phyloP scores from a whole-genome alignment of 2,329 filamentous ascomycete genomes.

The Arthrobotrys sphaeroides region DNA sequence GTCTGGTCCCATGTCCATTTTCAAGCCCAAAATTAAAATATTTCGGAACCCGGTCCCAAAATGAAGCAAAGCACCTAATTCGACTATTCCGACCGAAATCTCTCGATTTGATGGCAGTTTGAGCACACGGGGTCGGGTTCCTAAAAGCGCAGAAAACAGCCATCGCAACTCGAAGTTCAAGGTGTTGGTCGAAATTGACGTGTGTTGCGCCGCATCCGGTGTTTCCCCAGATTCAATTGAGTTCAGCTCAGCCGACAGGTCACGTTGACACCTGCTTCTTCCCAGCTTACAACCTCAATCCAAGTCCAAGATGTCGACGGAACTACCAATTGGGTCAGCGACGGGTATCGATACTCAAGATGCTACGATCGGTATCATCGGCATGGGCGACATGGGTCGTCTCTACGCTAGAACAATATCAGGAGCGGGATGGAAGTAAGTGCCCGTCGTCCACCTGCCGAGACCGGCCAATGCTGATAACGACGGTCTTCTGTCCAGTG shows the following conservation, averaged over 20 bases:
- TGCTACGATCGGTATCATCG: constrained; percentile 85
- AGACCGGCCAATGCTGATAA: constrained; percentile 54
- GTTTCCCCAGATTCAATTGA: constrained; percentile 4
- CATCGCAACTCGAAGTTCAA: no score
- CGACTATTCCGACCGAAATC: no score
- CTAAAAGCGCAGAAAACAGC: no score
- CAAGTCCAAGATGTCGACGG: constrained; percentile 19
- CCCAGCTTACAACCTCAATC: constrained; percentile 2
- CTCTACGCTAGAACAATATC: constrained; percentile 94
- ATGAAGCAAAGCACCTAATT: no score
- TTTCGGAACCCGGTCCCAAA: no score
- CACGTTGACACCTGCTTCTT: neutral
- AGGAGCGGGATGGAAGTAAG: constrained; percentile 95
- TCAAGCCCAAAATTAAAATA: no score
- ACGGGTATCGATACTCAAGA: constrained; percentile 8
- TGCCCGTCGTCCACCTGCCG: constrained; percentile 55
- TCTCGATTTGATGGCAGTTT: no score
- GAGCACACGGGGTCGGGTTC: no score
- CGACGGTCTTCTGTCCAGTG: constrained; percentile 68
- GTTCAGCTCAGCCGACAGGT: no score
- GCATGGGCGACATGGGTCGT: constrained; percentile 99
- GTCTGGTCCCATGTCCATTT: no score
- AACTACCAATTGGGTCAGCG: constrained; percentile 8
- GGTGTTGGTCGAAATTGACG: neutral
- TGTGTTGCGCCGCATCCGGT: neutral